phyloP scores from a whole-genome alignment of 2,329 filamentous ascomycete species.

The Fusarium sororula region DNA sequence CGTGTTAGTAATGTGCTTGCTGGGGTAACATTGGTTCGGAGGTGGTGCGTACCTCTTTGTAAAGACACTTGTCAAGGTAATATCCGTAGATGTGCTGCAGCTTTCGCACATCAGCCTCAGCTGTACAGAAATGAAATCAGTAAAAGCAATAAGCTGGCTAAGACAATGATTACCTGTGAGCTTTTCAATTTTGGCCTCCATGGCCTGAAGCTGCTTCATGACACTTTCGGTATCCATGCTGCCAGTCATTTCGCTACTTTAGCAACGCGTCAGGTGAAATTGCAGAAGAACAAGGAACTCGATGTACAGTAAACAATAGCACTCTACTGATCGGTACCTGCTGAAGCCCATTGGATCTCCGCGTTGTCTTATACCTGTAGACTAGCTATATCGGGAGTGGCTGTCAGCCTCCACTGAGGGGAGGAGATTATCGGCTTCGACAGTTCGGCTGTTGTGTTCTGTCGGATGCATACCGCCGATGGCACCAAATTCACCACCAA shows the following conservation, averaged over 20 bases:
- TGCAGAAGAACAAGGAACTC: not conserved
- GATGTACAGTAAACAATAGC: not conserved
- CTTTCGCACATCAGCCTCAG: not conserved
- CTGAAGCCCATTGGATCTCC: not conserved
- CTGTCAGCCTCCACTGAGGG: not conserved
- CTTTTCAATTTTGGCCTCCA: not conserved
- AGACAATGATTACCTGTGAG: not conserved
- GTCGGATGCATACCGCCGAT: not conserved
- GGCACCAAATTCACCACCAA: not conserved
- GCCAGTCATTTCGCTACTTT: not conserved
- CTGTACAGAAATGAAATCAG: too few species aligned
- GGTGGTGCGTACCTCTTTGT: not conserved
- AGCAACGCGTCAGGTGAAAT: not conserved
- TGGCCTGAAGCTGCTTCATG: not conserved
- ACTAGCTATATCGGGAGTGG: not conserved
- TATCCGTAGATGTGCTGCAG: not conserved
- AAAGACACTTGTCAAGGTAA: not conserved
- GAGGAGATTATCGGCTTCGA: not conserved
- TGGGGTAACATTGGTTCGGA: not conserved
- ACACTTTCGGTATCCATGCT: not conserved
- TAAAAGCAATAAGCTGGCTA: accelerated
- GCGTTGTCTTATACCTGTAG: not conserved
- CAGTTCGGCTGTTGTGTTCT: not conserved
- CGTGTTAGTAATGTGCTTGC: not conserved
- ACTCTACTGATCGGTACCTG: not conserved